Conservation (phyloP, 371 early-diverging fungal species). For the Mucor circinelloides region DNA sequence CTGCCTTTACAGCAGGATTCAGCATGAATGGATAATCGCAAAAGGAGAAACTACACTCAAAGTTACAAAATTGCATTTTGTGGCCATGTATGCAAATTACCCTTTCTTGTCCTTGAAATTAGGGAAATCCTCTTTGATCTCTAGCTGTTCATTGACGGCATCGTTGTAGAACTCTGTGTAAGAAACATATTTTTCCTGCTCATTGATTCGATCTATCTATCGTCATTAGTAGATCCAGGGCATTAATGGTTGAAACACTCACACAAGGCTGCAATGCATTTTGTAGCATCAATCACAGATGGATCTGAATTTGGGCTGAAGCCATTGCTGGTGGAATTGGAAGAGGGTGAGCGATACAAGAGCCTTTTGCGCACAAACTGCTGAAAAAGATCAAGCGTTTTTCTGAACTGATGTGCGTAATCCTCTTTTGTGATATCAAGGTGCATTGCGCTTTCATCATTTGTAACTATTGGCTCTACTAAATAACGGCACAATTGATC, state of each 20-base stretch:
- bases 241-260: constrained; percentile 7
- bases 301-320: constrained; percentile 43
- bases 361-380: constrained; percentile 23
- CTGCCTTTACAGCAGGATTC: constrained; percentile 77
- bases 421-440: constrained; percentile 1
- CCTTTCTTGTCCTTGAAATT: constrained; percentile 72
- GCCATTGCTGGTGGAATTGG: background rate
- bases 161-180: constrained; percentile 76
- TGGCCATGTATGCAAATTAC: constrained; percentile 18
- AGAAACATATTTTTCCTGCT: constrained; percentile 41
- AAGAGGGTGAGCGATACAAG: constrained; percentile 3
- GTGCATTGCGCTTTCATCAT: constrained; percentile 5
- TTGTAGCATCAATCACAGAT: constrained; percentile 44
- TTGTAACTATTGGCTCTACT: constrained; percentile 15
- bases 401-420: constrained; percentile 8
- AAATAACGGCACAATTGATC: constrained; percentile 27
- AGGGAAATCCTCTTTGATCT: constrained; percentile 84
- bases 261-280: constrained; percentile 50
- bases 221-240: background rate
- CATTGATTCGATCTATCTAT: constrained; percentile 51
- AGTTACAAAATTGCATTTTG: background rate
- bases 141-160: constrained; percentile 72
- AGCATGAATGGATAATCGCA: constrained; percentile 83
- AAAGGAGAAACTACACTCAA: constrained; percentile 62
- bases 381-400: constrained; percentile 26